phyloP scores from a whole-genome alignment of 148 eudicot species.

The Gaultheria prostrata region DNA sequence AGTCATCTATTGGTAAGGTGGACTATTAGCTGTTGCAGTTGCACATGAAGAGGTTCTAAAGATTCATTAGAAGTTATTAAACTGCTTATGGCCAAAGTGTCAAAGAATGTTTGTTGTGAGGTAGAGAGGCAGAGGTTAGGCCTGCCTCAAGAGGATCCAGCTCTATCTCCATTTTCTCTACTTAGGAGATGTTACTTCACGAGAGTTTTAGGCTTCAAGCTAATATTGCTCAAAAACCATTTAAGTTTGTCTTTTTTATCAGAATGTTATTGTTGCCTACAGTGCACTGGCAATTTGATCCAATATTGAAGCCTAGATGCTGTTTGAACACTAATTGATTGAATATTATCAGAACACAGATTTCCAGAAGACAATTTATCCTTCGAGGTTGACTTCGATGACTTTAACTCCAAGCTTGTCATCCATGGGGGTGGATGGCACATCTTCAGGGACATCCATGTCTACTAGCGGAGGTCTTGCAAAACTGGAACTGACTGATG shows the following conservation, averaged over 20 bases:
- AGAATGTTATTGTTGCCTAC: not conserved
- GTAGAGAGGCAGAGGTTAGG: not conserved
- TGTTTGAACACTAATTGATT: not conserved
- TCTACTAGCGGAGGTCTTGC: constrained; percentile 46
- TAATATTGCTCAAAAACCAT: not conserved
- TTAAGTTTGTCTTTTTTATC: not conserved
- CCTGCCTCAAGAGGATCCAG: constrained; percentile 12
- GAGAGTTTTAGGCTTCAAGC: not conserved
- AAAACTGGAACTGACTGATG: constrained; percentile 74
- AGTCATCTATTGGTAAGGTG: not conserved
- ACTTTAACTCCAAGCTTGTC: constrained; percentile 41
- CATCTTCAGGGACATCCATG: constrained; percentile 24
- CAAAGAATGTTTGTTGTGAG: not conserved
- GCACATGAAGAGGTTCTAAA: not conserved
- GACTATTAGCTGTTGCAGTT: not conserved
- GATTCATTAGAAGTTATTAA: not conserved
- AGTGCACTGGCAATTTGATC: not conserved
- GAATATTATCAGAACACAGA: constrained; percentile 42
- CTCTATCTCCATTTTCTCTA: not conserved
- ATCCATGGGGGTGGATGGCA: constrained; percentile 11
- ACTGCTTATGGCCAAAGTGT: not conserved
- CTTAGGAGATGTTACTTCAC: not conserved
- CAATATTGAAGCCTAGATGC: not conserved
- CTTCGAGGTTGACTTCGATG: constrained; percentile 65
- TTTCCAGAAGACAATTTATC: constrained; percentile 53